A percentile compares a stretch with the other conserved stretches of the same genome.
phyloP scores from a whole-genome alignment of 805 yeast genomes.

The Monosporozyma aquatica region DNA sequence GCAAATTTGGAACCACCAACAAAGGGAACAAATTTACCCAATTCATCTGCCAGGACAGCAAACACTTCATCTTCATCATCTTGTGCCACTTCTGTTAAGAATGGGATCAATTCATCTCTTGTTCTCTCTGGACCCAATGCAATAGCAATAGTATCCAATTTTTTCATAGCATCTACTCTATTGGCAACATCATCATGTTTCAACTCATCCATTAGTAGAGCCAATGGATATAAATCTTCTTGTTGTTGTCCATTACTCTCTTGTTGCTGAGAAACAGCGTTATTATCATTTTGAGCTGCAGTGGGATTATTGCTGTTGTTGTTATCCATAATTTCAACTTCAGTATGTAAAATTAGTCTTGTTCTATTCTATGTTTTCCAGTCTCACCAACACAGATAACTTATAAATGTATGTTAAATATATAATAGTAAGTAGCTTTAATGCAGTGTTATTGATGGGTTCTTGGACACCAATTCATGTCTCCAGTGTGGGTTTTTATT shows the following conservation, averaged over 20 bases:
- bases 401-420: too few species aligned
- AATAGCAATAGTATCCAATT: conserved; percentile 85
- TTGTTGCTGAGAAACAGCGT: too few species aligned
- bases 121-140: conserved; percentile 94
- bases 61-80: conserved; percentile 98
- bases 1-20: conserved; percentile 76
- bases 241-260: not conserved
- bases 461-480: too few species aligned
- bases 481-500: too few species aligned
- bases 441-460: too few species aligned
- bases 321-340: too few species aligned
- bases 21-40: conserved; percentile 78
- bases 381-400: too few species aligned
- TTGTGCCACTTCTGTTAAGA: conserved; percentile 73
- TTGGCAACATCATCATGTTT: conserved; percentile 93
- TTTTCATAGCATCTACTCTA: conserved; percentile 89
- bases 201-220: conserved; percentile 91
- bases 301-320: not conserved
- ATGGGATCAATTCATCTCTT: conserved; percentile 80
- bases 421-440: too few species aligned
- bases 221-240: conserved; percentile 72
- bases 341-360: too few species aligned
- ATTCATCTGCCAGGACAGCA: conserved; percentile 83
- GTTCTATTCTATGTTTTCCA: too few species aligned
- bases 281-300: conserved; percentile 3